phyloP scores from a whole-genome alignment of 192 early-diverging fungal genomes.

The Backusella luteola region DNA sequence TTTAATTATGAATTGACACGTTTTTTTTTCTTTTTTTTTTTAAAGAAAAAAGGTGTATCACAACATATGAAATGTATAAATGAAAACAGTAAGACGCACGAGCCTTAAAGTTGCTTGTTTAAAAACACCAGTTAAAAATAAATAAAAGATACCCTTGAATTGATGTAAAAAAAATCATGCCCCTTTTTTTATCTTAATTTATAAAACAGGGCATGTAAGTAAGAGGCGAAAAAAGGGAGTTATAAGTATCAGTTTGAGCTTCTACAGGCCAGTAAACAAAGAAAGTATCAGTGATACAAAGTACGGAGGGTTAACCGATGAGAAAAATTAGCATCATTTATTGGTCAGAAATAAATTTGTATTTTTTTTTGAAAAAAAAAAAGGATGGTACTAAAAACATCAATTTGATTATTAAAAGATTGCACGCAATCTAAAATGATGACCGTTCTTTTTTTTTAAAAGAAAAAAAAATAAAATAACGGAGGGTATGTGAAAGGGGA shows the following conservation, averaged over 20 bases:
- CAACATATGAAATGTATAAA: background rate
- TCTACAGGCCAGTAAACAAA: background rate
- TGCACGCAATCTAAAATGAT: background rate
- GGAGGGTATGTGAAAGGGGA: background rate
- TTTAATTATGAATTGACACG: background rate
- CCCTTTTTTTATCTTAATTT: background rate
- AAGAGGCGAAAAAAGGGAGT: background rate
- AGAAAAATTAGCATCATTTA: background rate
- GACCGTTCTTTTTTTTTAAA: background rate
- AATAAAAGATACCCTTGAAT: background rate
- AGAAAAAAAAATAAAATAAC: background rate
- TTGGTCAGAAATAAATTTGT: background rate
- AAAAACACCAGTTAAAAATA: background rate
- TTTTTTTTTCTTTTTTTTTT: background rate
- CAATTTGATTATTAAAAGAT: background rate
- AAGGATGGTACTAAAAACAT: background rate
- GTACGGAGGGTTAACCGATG: background rate
- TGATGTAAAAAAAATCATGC: background rate
- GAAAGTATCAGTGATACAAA: slow-evolving; percentile 1
- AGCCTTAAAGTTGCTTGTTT: background rate
- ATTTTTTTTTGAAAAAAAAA: slow-evolving; percentile 4
- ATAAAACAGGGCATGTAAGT: background rate
- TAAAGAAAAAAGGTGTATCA: background rate
- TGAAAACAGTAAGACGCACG: background rate
- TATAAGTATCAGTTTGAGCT: background rate